Evolutionary conservation across 2,329 filamentous ascomycete genomes (phyloP).

Genomic region (Lachnellula hyalina): DNA sequence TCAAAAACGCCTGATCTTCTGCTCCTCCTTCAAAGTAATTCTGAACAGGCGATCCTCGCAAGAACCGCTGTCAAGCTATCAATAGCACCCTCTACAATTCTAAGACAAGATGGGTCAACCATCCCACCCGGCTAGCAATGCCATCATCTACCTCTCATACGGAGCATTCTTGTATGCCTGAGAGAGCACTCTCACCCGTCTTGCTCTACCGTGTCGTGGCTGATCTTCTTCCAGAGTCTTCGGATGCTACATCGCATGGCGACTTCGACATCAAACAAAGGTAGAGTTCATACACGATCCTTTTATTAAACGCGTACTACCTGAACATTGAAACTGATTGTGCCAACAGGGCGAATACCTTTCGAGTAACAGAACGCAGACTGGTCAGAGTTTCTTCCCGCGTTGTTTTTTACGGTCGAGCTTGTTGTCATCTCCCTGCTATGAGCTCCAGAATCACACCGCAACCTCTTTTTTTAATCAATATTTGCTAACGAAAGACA

Average conservation of each 20-base stretch:
- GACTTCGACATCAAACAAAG: constrained; percentile 40
- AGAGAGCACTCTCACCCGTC: not conserved
- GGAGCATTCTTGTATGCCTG: constrained; percentile 64
- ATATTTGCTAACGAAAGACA: constrained; percentile 34
- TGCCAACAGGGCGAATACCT: constrained; percentile 54
- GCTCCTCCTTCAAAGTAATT: no score
- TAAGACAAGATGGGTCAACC: constrained; percentile 66
- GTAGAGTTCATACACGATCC: constrained; percentile 9
- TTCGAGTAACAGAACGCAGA: constrained; percentile 74
- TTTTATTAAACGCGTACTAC: not conserved
- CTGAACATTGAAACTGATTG: constrained; percentile 4
- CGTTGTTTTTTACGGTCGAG: not conserved
- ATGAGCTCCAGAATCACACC: not conserved
- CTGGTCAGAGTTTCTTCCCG: constrained; percentile 53
- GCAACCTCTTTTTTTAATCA: not conserved
- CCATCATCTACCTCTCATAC: constrained; percentile 77
- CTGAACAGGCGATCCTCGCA: no score
- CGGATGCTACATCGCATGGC: constrained; percentile 54
- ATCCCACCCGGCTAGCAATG: constrained; percentile 70
- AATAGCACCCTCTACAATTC: not conserved
- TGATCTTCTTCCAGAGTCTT: constrained; percentile 45
- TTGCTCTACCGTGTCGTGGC: constrained; percentile 1
- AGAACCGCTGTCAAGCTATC: no score
- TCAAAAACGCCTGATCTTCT: no score
- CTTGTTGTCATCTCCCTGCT: not conserved